Base-by-base conservation (phyloP, 805 yeast genomes). In the Yamadazyma sp. region DNA sequence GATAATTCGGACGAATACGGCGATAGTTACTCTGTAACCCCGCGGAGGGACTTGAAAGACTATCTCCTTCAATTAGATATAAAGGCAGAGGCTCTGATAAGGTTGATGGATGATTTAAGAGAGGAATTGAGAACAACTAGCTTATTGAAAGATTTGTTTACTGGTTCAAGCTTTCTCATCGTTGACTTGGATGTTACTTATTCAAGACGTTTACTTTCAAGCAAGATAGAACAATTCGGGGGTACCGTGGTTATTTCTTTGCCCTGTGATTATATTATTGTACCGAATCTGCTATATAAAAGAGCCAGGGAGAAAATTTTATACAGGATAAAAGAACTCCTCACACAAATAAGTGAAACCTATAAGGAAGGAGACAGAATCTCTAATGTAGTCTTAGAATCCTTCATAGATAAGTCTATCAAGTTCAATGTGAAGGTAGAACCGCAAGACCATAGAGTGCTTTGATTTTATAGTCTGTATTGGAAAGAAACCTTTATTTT, bases 1-100 rank as follows among this genome's bases (percentile, higher is more conserved):
- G 39, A 38, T 2, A 67, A 75, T 32, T 69, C 73, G 0, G 95
- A 89, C 52, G 46, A 46, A 11, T 78, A 52, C 53, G 90, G 89
- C 0, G 87, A 83, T 53, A 80, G 93, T 42, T 77, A 63, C 44
- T 59, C 58, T 14, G 11, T 40, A n/a, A 46, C 42, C 29, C 44
- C 44, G 5, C 25, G 36, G 19, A 32, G 32, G 3, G 24, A 41
- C 5, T 13, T 44, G 10, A 12, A 19, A 7, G 38, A 40, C 5
- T 40, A 40, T 30, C 28, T 44, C 7, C 23, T 28, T n/a, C 15
- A 18, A 3, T 29, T 32, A 2, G 28, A 38, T 5, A 27, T 22
- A 3, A 26, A 27, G 4, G 15, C 11, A 5, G 19, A 21, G 10
- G 16, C 25, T 6, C n/a, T 27, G 3, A 10, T 13, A 7, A 2